These are phyloP conservation scores for Mucor ambiguus DNA, from an alignment of 371 early-diverging fungal genomes.

Conservation along the genomic window DNA sequence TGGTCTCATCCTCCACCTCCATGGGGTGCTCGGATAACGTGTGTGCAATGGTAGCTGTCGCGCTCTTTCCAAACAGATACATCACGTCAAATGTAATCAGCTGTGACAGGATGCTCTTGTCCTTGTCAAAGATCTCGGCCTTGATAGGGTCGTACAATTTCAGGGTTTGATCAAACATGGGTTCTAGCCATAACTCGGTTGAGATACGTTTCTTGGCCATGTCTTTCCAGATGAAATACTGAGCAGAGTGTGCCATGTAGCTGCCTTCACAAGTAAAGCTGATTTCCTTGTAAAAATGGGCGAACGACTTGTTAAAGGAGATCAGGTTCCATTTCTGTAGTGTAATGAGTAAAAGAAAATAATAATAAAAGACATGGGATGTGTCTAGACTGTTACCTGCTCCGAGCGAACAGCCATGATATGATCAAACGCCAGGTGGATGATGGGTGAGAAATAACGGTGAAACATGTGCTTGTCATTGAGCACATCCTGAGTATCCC, in stretches of 20 bases:
- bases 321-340: conserved; percentile 48
- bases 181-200: conserved; percentile 83
- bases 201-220: conserved; percentile 55
- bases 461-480: conserved; percentile 52
- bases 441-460: conserved; percentile 65
- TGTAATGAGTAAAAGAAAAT: too few species aligned
- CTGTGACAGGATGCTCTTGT: conserved; percentile 63
- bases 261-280: conserved; percentile 12
- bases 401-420: conserved; percentile 67
- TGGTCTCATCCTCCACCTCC: background rate
- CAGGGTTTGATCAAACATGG: conserved; percentile 37
- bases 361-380: too few species aligned
- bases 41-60: conserved; percentile 31
- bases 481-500: conserved; percentile 59
- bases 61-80: conserved; percentile 59
- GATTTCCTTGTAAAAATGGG: conserved; percentile 75
- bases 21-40: conserved; percentile 3
- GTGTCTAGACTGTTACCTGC: background rate
- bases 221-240: conserved; percentile 75
- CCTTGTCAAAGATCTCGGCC: conserved; percentile 56
- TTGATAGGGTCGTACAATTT: conserved; percentile 46
- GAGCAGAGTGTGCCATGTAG: conserved; percentile 43
- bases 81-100: conserved; percentile 79
- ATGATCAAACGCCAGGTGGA: conserved; percentile 70
- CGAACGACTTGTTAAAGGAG: conserved; percentile 56